Evolutionary conservation across 768 basidiomycete genomes (phyloP), one percentile per base, ranked within the genome.

Genomic region (Lactarius tabidus): DNA sequence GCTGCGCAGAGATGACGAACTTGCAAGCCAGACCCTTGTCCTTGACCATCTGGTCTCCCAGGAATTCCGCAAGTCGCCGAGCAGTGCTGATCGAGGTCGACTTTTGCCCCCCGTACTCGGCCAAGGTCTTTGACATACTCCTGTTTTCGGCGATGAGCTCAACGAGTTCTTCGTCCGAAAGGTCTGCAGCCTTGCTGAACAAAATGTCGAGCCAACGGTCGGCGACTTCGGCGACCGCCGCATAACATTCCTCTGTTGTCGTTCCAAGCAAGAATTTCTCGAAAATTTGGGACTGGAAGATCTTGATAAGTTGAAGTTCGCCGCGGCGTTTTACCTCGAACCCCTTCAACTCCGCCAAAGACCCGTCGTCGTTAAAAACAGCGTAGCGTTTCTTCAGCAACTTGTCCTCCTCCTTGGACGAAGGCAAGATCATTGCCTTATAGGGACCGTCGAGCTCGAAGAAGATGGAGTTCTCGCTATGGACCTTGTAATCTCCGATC

Each of bases 381-480:
- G 97, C 97, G 71, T 98, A 99, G 57, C 97, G 90, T 76, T 99
- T 99, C 80, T 99, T 99, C 71, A 99, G 78, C 62, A 99, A 75
- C 74, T 98, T 99, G 75, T 98, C 97, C 75, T 99, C 97, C 76
- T 99, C 97, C 74, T 99, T 99, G 1, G 97, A 98, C 1, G 95
- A 96, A 1, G 97, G 97, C 15, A 99, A 83, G 71, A 98, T 98
- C 97, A 99, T 98, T 7, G 97, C 97, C 69, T 87, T 93, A 80
- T 98, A 99, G 1, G 97, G 97, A 1, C 97, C 97, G 70, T 99
- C 96, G 65, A 99, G 82, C 76, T 99, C 96, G 79, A 99, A 98
- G 81, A 98, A 99, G 76, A 99, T 99, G 18, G 94, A 96, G 77
- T 99, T 98, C 77, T 98, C 97, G 76, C 88, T 92, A 67, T 92